Evolutionary conservation across 1,139 yeast species (phyloP).

Genomic region (Suhomyces bokatorum): DNA sequence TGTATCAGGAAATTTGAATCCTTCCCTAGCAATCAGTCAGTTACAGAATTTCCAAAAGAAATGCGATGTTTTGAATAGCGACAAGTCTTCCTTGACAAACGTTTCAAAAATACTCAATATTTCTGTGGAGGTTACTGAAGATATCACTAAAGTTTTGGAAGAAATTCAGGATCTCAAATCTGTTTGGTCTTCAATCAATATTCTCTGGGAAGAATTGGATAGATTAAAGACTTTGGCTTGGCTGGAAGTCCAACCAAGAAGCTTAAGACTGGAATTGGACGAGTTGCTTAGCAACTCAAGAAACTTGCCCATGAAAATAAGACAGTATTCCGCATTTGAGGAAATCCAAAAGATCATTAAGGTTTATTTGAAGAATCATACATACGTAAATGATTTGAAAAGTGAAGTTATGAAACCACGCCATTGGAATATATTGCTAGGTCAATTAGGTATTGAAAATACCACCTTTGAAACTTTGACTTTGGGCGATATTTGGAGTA

Average conservation of each 20-base stretch:
- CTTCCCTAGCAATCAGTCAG: conserved; percentile 51
- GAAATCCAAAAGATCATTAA: conserved; percentile 52
- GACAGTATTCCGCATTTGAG: conserved; percentile 73
- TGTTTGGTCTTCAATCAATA: conserved; percentile 68
- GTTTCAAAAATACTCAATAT: conserved; percentile 48
- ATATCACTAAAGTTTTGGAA: conserved; percentile 34
- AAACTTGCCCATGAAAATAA: conserved; percentile 56
- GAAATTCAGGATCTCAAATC: conserved; percentile 60
- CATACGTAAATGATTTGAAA: conserved; percentile 51
- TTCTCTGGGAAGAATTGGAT: conserved; percentile 54
- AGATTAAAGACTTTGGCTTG: conserved; percentile 49
- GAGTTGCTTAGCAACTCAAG: conserved; percentile 49
- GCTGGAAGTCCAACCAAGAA: conserved; percentile 50
- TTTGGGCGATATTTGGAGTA: conserved; percentile 62
- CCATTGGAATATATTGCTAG: conserved; percentile 67
- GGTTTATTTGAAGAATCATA: conserved; percentile 37
- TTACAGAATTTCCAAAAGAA: conserved; percentile 45
- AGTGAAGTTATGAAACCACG: conserved; percentile 60
- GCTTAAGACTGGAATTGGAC: conserved; percentile 53
- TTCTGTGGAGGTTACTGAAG: conserved; percentile 26
- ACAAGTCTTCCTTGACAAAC: conserved; percentile 28
- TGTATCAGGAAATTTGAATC: conserved; percentile 42
- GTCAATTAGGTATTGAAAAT: conserved; percentile 23
- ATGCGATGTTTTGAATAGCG: conserved; percentile 21
- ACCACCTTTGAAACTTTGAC: conserved; percentile 29